phyloP scores from a whole-genome alignment of 805 yeast species.

The Saturnispora gosingensis region DNA sequence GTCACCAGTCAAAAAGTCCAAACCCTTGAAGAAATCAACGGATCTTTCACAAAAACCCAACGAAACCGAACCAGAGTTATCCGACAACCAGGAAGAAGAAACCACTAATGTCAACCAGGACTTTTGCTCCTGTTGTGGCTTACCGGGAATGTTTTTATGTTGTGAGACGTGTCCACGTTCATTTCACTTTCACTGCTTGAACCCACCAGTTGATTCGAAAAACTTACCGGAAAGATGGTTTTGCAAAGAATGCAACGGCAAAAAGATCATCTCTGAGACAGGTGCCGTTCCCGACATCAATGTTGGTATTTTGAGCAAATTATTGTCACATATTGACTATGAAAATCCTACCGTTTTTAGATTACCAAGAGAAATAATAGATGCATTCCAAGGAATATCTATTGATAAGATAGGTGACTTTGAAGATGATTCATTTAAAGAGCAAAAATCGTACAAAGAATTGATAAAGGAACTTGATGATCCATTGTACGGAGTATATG shows the following conservation, averaged over 20 bases:
- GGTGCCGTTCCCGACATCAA: constrained; percentile 9
- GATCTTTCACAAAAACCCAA: background rate
- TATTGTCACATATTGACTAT: constrained; percentile 48
- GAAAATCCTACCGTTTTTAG: constrained; percentile 59
- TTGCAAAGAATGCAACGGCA: constrained; percentile 64
- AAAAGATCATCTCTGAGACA: constrained; percentile 16
- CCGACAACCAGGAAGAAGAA: constrained; percentile 12
- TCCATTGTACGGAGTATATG: constrained; percentile 50
- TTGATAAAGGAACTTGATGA: constrained; percentile 41
- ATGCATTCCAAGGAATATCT: constrained; percentile 62
- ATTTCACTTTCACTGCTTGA: constrained; percentile 84
- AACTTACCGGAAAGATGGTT: constrained; percentile 82
- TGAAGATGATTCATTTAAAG: constrained; percentile 49
- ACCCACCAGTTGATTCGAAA: constrained; percentile 77
- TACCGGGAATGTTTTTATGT: constrained; percentile 81
- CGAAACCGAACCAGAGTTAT: background rate
- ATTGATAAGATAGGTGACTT: constrained; percentile 67
- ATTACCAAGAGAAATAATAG: constrained; percentile 62
- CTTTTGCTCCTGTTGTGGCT: constrained; percentile 84
- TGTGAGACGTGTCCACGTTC: constrained; percentile 91
- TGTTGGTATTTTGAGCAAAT: constrained; percentile 43
- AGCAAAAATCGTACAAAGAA: constrained; percentile 33
- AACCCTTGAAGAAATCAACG: constrained; percentile 7
- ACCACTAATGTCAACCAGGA: constrained; percentile 55
- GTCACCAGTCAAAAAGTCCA: constrained; percentile 12